Percentiles rank a stretch among this genome's conserved stretches.
Conservation (phyloP, 805 yeast species). For the Nakazawaea sp. region DNA sequence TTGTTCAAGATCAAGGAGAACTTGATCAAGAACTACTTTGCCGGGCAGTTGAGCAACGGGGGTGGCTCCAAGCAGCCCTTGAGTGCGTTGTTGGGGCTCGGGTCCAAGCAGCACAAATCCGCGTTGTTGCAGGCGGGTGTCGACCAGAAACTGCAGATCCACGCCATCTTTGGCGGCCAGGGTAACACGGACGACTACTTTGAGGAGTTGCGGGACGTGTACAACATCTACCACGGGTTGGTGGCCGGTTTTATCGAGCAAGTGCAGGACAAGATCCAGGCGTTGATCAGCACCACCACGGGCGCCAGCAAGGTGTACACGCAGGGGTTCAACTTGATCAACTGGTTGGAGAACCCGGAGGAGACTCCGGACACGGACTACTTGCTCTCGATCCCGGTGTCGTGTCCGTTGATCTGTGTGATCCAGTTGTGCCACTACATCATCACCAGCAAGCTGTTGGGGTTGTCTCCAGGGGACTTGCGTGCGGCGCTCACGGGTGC, state of each 20-base stretch:
- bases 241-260: slow-evolving; percentile 63
- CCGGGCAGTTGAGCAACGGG: slow-evolving; percentile 24
- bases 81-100: background rate
- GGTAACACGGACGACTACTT: slow-evolving; percentile 98
- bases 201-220: slow-evolving; percentile 87
- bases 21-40: slow-evolving; percentile 73
- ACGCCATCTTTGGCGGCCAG: slow-evolving; percentile 97
- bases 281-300: slow-evolving; percentile 61
- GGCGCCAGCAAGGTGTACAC: slow-evolving; percentile 85
- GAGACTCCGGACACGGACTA: slow-evolving; percentile 87
- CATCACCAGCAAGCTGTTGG: slow-evolving; percentile 77
- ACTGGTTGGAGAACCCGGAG: slow-evolving; percentile 83
- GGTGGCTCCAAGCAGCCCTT: slow-evolving; percentile 14
- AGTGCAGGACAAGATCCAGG: slow-evolving; percentile 61
- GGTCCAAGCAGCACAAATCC: slow-evolving; percentile 1
- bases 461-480: slow-evolving; percentile 85
- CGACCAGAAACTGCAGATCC: slow-evolving; percentile 51
- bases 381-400: slow-evolving; percentile 83
- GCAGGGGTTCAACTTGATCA: slow-evolving; percentile 83
- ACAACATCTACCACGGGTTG: slow-evolving; percentile 69
- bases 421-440: slow-evolving; percentile 93
- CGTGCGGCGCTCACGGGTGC: slow-evolving; percentile 64
- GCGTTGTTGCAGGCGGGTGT: slow-evolving; percentile 62
- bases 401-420: slow-evolving; percentile 95
- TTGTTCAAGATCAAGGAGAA: slow-evolving; percentile 58